phyloP scores from a whole-genome alignment of 2,329 filamentous ascomycete genomes.

The Sodiomyces alkalinus region DNA sequence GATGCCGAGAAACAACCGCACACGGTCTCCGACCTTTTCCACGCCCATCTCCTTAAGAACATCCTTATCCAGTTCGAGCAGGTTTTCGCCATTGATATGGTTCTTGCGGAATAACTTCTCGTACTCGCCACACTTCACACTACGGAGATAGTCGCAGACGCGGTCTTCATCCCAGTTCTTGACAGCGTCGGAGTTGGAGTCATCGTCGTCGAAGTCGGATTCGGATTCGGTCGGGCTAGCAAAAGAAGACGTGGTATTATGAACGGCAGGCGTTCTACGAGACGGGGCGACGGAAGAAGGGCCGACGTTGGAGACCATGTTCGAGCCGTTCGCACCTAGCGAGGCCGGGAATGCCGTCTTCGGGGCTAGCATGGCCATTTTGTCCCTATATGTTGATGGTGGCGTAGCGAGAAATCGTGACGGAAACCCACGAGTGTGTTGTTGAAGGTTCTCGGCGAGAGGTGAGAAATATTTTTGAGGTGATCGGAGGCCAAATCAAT shows the following conservation, averaged over 20 bases:
- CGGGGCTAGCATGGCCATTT: constrained; percentile 66
- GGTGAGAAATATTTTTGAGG: no score
- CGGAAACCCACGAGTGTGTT: no score
- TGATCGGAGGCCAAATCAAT: no score
- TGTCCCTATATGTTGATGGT: no score
- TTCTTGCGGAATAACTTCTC: constrained; percentile 80
- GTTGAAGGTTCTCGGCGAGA: no score
- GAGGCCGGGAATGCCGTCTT: constrained; percentile 54
- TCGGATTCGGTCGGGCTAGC: constrained; percentile 83
- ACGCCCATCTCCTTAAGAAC: constrained; percentile 96
- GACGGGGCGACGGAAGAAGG: constrained; percentile 34
- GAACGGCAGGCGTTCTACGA: constrained; percentile 34
- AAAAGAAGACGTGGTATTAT: constrained; percentile 38
- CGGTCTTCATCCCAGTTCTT: constrained; percentile 84
- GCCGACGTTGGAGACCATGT: constrained; percentile 28
- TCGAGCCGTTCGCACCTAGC: constrained; percentile 28
- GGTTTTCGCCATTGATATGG: constrained; percentile 93
- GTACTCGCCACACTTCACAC: constrained; percentile 88
- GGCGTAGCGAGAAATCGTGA: no score
- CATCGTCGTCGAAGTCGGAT: constrained; percentile 68
- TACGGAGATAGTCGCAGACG: constrained; percentile 80
- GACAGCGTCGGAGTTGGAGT: constrained; percentile 58
- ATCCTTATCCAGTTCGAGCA: constrained; percentile 93
- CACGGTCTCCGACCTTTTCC: constrained; percentile 91
- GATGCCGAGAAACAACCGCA: constrained; percentile 75